Base-by-base conservation (phyloP, 2,329 filamentous ascomycete species). In the Paracorniculantispora psalliotae region DNA sequence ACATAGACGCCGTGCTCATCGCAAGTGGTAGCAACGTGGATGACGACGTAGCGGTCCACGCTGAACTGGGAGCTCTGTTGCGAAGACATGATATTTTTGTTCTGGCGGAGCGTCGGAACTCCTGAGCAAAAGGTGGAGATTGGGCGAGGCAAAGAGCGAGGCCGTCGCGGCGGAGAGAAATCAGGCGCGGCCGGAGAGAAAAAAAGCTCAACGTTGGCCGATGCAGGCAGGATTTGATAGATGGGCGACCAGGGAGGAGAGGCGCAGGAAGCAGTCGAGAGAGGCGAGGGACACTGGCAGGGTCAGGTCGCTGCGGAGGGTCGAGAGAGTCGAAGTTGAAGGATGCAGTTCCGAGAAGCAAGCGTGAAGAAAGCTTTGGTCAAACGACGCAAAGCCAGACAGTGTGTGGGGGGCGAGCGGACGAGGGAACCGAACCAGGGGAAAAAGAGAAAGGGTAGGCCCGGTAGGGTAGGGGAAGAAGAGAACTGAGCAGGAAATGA, bases 1-100 rank as follows among this genome's bases (percentile, higher is more conserved):
- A 99, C 94, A 76, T 99, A 99, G 65, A 99, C 94, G 63, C 94
- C 94, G 77, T 99, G 94, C 76, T 99, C 94, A 75, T 99, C 94
- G 78, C 94, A 99, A 67, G 94, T 99, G 37, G 94, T 99, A 64
- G 94, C 94, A 71, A 97, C 93, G 77, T 99, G 94, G 74, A 97
- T 96, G 71, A 99, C 91, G 66, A 97, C 89, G 78, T 96, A 99
- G 75, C 93, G 90, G 79, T 99, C 94, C 77, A 96, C 85, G 77
- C 89, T 89, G 67, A 87, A 82, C 67, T 85, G 84, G 53, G 79
- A 80, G 57, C 69, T 63, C 64, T 72, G 72, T 66, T 75, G 74
- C 59, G 74, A 68, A 67, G 74, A 68, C 74, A 75, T 77, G 67
- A 65, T 70, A 61, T 55, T 65, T 48, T 13, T 15, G 30, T 13